A percentile compares a stretch with the other conserved stretches of the same genome.
phyloP scores from a whole-genome alignment of 306 rosid genomes.

The Vigna mungo region DNA sequence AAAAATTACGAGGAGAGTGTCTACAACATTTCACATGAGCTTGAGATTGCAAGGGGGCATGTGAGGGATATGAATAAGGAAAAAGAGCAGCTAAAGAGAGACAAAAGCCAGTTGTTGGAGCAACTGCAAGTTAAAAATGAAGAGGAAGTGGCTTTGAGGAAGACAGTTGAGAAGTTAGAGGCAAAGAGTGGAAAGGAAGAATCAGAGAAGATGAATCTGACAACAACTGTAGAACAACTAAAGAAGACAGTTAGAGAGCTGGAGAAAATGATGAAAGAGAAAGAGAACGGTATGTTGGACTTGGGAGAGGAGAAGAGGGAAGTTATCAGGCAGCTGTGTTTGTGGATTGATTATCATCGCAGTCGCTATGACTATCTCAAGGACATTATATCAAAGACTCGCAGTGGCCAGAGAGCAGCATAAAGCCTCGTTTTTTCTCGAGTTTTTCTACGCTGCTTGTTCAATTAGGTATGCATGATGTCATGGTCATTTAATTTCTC shows the following conservation, averaged over 20 bases:
- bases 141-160: constrained; percentile 49
- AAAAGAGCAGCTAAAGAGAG: constrained; percentile 56
- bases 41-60: constrained; percentile 64
- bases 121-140: constrained; percentile 58
- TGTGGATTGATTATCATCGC: constrained; percentile 93
- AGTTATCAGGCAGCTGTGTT: constrained; percentile 91
- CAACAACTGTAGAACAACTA: constrained; percentile 57
- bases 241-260: constrained; percentile 68
- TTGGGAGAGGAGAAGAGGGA: constrained; percentile 93
- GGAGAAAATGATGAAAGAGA: constrained; percentile 74
- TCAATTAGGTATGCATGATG: constrained; percentile 25
- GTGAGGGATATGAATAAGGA: constrained; percentile 52
- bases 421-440: constrained; percentile 35
- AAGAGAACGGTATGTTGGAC: constrained; percentile 64
- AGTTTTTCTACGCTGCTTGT: constrained; percentile 31
- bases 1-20: constrained; percentile 51
- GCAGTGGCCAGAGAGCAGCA: constrained; percentile 67
- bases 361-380: constrained; percentile 73
- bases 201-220: constrained; percentile 67
- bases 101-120: constrained; percentile 48
- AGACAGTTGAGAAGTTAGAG: constrained; percentile 60
- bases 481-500: constrained; percentile 26
- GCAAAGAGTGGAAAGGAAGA: constrained; percentile 63
- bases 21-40: constrained; percentile 56
- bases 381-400: constrained; percentile 66